Conservation (phyloP, 2,329 filamentous ascomycete genomes). For the Nemania sp. region DNA sequence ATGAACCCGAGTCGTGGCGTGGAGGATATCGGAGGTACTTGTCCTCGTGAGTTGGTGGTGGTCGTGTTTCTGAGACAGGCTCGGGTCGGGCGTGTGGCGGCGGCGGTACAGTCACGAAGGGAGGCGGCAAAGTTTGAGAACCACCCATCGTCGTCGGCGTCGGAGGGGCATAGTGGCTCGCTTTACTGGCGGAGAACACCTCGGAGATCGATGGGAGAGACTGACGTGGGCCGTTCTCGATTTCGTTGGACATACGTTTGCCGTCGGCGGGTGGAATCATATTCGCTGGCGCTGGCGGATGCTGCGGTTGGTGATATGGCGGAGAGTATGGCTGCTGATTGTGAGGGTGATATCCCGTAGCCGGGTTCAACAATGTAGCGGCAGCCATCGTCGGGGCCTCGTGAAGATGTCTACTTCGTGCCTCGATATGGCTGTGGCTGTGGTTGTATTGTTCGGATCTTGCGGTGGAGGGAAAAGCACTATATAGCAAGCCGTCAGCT, state of each 20-base stretch:
- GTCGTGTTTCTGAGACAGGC: conserved; percentile 33
- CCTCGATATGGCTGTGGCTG: conserved; percentile 32
- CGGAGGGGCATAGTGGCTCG: conserved; percentile 36
- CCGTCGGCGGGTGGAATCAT: conserved; percentile 36
- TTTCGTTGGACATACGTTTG: conserved; percentile 36
- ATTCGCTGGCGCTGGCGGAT: conserved; percentile 32
- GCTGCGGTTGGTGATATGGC: conserved; percentile 34
- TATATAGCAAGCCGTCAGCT: conserved; percentile 28
- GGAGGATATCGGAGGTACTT: conserved; percentile 36
- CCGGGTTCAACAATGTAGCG: conserved; percentile 40
- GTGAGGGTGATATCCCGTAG: conserved; percentile 38
- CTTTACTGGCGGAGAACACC: conserved; percentile 38
- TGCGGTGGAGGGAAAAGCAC: conserved; percentile 38
- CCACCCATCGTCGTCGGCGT: conserved; percentile 34
- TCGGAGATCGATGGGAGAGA: conserved; percentile 42
- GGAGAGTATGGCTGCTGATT: conserved; percentile 33
- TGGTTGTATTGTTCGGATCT: conserved; percentile 37
- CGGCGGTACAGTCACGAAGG: conserved; percentile 31
- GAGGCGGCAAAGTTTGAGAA: conserved; percentile 36
- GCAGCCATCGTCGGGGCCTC: conserved; percentile 40
- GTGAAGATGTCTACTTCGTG: conserved; percentile 31
- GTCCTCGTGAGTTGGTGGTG: conserved; percentile 37
- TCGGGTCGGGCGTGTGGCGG: conserved; percentile 34
- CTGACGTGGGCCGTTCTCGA: conserved; percentile 35
- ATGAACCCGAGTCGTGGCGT: conserved; percentile 34